Conservation (phyloP, 345 rosid species). For the Pugionium dolabratum region DNA sequence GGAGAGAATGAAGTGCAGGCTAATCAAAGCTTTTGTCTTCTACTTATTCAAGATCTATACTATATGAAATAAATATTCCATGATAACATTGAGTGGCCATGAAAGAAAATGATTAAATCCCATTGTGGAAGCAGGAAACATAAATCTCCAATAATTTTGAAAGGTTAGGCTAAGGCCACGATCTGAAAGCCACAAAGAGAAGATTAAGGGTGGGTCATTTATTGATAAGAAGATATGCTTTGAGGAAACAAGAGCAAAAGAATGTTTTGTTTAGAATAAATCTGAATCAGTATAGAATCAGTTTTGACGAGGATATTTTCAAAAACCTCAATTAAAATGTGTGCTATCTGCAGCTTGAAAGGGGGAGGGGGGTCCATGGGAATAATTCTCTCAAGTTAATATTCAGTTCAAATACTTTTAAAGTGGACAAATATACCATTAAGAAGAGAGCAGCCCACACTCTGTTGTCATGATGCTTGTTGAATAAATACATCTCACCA, state of each 20-base stretch:
- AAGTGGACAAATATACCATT: conserved; percentile 62
- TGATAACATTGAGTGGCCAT: background rate
- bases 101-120: background rate
- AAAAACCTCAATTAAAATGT: background rate
- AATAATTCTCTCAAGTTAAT: background rate
- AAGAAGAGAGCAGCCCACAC: conserved; percentile 96
- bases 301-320: background rate
- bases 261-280: too few species aligned
- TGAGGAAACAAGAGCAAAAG: too few species aligned
- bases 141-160: too few species aligned
- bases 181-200: background rate
- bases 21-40: too few species aligned
- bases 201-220: conserved; percentile 8
- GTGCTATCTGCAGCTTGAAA: background rate
- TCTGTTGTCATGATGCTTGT: conserved; percentile 84
- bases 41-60: background rate
- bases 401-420: conserved; percentile 2
- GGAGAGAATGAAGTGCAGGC: background rate
- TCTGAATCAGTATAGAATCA: too few species aligned
- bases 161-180: too few species aligned
- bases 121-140: background rate
- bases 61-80: background rate
- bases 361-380: background rate
- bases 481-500: conserved; percentile 96
- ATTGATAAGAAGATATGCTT: background rate